These are phyloP conservation scores for Colletotrichum falcatum DNA, from an alignment of 2,329 filamentous ascomycete species.

Conservation along the genomic window DNA sequence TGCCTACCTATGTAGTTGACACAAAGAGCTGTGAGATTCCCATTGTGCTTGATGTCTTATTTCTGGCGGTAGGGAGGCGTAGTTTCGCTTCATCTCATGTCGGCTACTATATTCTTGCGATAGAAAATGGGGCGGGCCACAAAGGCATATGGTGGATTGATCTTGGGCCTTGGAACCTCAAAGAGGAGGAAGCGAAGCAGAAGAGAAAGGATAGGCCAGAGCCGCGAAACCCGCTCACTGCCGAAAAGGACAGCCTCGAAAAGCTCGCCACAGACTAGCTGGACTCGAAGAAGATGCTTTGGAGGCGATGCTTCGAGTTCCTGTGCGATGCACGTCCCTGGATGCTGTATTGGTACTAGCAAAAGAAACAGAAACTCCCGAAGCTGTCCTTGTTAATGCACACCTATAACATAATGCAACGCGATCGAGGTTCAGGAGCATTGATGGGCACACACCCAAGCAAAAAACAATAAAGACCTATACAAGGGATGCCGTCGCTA, in stretches of 20 bases:
- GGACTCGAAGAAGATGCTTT: too few species aligned
- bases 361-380: neutral
- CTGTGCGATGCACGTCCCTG: neutral
- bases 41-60: neutral
- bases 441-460: neutral
- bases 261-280: too few species aligned
- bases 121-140: neutral
- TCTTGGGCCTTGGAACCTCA: too few species aligned
- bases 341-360: neutral
- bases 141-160: too few species aligned
- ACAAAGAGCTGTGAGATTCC: too few species aligned
- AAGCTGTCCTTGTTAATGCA: neutral
- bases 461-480: neutral
- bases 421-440: neutral
- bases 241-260: too few species aligned
- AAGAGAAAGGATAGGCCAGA: too few species aligned
- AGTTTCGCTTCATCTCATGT: neutral
- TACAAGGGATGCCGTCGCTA: neutral
- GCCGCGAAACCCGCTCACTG: too few species aligned
- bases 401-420: neutral
- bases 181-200: too few species aligned
- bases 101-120: neutral
- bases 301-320: neutral
- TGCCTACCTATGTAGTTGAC: too few species aligned
- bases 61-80: neutral